Evolutionary conservation across 371 early-diverging fungal species (phyloP).

Genomic region (Syncephalastrum sp.): DNA sequence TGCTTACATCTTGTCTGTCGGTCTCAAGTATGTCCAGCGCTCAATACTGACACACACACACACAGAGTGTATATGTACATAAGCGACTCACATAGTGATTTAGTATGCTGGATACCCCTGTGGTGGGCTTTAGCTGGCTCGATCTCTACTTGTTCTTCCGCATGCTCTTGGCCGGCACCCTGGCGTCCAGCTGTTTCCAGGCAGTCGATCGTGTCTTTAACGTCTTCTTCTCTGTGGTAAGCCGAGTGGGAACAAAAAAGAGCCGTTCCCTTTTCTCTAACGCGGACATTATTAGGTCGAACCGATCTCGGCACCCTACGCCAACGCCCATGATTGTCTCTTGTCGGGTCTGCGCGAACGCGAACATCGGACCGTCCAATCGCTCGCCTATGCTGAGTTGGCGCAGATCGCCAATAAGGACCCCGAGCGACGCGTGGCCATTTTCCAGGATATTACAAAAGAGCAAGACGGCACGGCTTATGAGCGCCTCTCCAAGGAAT

Average conservation of each 20-base stretch:
- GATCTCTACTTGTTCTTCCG: slow-evolving; percentile 41
- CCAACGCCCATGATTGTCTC: slow-evolving; percentile 35
- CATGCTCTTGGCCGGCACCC: slow-evolving; percentile 34
- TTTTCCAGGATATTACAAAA: slow-evolving; percentile 38
- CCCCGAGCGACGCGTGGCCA: slow-evolving; percentile 27
- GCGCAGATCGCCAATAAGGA: slow-evolving; percentile 31
- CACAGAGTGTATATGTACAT: too few relatives aligned
- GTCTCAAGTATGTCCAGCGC: too few relatives aligned
- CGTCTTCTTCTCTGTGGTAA: slow-evolving; percentile 29
- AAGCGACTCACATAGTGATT: neutral
- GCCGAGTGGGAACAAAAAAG: neutral
- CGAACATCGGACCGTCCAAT: slow-evolving; percentile 16
- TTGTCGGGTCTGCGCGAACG: slow-evolving; percentile 31
- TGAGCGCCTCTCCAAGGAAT: slow-evolving; percentile 44
- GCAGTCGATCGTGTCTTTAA: slow-evolving; percentile 47
- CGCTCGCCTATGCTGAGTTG: slow-evolving; percentile 51
- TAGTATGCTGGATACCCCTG: slow-evolving; percentile 42
- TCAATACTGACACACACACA: too few relatives aligned
- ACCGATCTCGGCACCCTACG: slow-evolving; percentile 19
- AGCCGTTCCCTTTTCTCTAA: neutral
- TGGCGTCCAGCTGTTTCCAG: slow-evolving; percentile 35
- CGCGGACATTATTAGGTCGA: slow-evolving; percentile 21
- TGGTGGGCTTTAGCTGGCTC: slow-evolving; percentile 43
- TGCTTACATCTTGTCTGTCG: slow-evolving; percentile 20
- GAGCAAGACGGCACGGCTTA: slow-evolving; percentile 40